These are phyloP conservation scores for Blyttiomyces sp. DNA, from an alignment of 371 early-diverging fungal genomes.

Conservation along the genomic window DNA sequence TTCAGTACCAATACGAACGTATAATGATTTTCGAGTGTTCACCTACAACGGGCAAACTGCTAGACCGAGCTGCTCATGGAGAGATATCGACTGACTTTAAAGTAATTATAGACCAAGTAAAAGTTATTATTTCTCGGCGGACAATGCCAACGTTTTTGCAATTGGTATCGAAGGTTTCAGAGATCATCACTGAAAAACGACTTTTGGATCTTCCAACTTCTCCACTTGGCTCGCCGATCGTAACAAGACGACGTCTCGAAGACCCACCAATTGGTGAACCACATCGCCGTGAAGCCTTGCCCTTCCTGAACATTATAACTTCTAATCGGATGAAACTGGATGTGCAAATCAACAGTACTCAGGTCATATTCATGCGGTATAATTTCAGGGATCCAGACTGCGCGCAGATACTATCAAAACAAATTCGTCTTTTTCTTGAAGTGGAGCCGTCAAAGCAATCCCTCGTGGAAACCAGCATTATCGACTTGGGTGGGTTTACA, in stretches of 20 bases:
- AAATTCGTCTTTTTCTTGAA: conserved; percentile 26
- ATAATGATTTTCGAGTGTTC: conserved; percentile 52
- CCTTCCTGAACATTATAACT: background rate
- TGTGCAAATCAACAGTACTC: conserved; percentile 12
- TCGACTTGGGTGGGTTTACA: conserved; percentile 24
- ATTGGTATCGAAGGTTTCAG: conserved; percentile 50
- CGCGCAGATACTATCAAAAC: conserved; percentile 48
- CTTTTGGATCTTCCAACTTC: conserved; percentile 11
- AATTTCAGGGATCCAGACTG: conserved; percentile 73
- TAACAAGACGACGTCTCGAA: background rate
- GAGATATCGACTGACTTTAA: conserved; percentile 7
- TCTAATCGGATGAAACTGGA: background rate
- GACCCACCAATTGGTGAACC: conserved; percentile 1
- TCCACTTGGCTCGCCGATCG: background rate
- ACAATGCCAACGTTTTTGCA: conserved; percentile 65
- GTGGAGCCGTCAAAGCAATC: too few relatives aligned
- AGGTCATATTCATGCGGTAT: conserved; percentile 59
- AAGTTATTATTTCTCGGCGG: conserved; percentile 52
- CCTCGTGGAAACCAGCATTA: conserved; percentile 15
- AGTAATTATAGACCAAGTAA: conserved; percentile 33
- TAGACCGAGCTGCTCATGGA: background rate
- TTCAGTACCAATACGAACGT: conserved; percentile 70
- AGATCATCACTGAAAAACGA: conserved; percentile 56
- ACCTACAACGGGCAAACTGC: conserved; percentile 35
- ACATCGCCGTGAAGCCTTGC: background rate